Conservation (phyloP, 306 rosid genomes). For the Rosa lucieae region DNA sequence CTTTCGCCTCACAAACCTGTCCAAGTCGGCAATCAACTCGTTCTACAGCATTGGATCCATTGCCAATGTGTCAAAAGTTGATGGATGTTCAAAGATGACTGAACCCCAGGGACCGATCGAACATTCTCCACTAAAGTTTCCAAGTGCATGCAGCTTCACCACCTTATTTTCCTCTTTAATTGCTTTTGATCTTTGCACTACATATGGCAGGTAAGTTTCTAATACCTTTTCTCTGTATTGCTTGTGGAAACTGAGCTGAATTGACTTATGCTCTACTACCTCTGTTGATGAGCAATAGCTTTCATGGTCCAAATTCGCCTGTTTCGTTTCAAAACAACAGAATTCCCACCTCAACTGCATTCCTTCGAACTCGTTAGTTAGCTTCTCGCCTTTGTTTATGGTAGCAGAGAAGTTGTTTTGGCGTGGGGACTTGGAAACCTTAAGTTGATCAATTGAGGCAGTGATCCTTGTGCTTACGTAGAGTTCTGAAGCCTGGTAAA, state of each 20-base stretch:
- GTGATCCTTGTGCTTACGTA: conserved; percentile 42
- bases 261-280: background rate
- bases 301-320: conserved; percentile 1
- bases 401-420: conserved; percentile 24
- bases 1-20: conserved; percentile 35
- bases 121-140: background rate
- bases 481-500: conserved; percentile 46
- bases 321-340: conserved; percentile 14
- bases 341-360: conserved; percentile 38
- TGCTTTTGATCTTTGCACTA: conserved; percentile 35
- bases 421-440: conserved; percentile 25
- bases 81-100: conserved; percentile 36
- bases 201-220: conserved; percentile 33
- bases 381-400: conserved; percentile 38
- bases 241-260: conserved; percentile 38
- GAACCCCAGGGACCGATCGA: conserved; percentile 21
- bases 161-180: conserved; percentile 27
- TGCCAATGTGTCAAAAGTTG: conserved; percentile 44
- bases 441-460: conserved; percentile 25
- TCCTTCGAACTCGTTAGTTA: conserved; percentile 36
- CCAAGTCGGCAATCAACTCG: conserved; percentile 43
- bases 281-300: background rate
- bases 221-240: conserved; percentile 36
- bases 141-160: conserved; percentile 35
- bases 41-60: conserved; percentile 37